Evolutionary conservation across 202 grass and related monocot genomes (phyloP), one percentile per base, ranked within the genome.

Genomic region (Miscanthus sacchariflorus): DNA sequence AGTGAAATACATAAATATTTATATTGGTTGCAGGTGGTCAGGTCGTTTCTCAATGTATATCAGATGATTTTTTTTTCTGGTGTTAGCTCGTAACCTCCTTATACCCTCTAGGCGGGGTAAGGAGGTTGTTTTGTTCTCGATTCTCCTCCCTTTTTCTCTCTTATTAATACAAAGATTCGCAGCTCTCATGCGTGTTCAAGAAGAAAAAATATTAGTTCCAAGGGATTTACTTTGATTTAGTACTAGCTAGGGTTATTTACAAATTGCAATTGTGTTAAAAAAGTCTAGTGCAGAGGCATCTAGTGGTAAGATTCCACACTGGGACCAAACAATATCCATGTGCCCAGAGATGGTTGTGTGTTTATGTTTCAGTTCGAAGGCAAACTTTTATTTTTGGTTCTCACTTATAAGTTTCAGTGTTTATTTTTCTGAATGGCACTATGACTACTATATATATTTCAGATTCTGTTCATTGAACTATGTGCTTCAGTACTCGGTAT

Each of bases 371-470:
- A 78, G 49, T 36, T 10, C 1, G 18, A 77, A 71, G 35, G 9
- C 14, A 18, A 38, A 38, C 33, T 21, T 12, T 36, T 50, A 35
- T 11, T 50, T 76, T 54, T 28, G 18, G 49, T 54, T 35, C 50
- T 39, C 50, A 61, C 9, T 78, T 78, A 19, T 30, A 46, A 12
- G 35, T 40, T 43, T 79, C 40, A 78, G 48, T 74, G 25, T 14
- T 39, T 88, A 21, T 63, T 83, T n/a, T 21, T 40, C 52, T 72
- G 50, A 84, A 84, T 65, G 21, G 49, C 83, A 74, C 15, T 73
- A 40, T 39, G 44, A 12, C 52, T 80, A 54, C 44, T 75, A 78
- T 54, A 33, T 69, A 30, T 33, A 78, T 75, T 72, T 85, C 42
- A 27, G 13, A 58, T 75, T 80, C 23, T 24, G 15, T 79, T 89